A percentile compares a stretch with the other conserved stretches of the same genome.
Conservation (phyloP, 2,329 filamentous ascomycete species). For the Leptosphaerulina australis region DNA sequence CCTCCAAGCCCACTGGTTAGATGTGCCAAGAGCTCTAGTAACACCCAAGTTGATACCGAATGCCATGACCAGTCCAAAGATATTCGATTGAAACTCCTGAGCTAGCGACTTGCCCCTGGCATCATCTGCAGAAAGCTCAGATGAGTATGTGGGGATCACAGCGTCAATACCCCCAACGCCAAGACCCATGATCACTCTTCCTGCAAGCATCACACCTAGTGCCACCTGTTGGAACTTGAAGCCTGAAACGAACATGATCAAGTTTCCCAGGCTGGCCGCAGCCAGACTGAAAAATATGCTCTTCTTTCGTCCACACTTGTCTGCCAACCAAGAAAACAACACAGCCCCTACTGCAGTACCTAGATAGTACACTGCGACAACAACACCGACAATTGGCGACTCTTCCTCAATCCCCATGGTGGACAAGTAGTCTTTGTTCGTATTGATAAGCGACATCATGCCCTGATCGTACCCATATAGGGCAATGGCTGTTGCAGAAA, state of each 20-base stretch:
- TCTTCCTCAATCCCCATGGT: constrained; percentile 62
- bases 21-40: constrained; percentile 61
- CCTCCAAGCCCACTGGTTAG: constrained; percentile 66
- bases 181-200: constrained; percentile 61
- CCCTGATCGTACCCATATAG: constrained; percentile 59
- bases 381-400: constrained; percentile 62
- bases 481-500: constrained; percentile 61
- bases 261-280: constrained; percentile 61
- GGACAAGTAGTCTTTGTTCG: constrained; percentile 60
- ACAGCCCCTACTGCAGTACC: constrained; percentile 65
- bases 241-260: constrained; percentile 66
- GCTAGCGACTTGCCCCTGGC: constrained; percentile 64
- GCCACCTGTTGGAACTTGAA: constrained; percentile 52
- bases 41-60: constrained; percentile 64
- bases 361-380: constrained; percentile 67
- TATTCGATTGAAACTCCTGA: constrained; percentile 69
- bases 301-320: constrained; percentile 60
- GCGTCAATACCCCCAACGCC: constrained; percentile 66
- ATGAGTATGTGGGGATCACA: constrained; percentile 65
- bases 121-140: constrained; percentile 63
- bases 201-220: constrained; percentile 58
- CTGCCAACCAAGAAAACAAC: constrained; percentile 61
- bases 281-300: constrained; percentile 63
- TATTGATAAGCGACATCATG: constrained; percentile 62
- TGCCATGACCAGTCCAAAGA: constrained; percentile 66